Percentiles rank a stretch among this genome's conserved stretches.
These are phyloP conservation scores for Salicornia ramosissima DNA, from an alignment of 148 eudicot species.

Conservation along the genomic window DNA sequence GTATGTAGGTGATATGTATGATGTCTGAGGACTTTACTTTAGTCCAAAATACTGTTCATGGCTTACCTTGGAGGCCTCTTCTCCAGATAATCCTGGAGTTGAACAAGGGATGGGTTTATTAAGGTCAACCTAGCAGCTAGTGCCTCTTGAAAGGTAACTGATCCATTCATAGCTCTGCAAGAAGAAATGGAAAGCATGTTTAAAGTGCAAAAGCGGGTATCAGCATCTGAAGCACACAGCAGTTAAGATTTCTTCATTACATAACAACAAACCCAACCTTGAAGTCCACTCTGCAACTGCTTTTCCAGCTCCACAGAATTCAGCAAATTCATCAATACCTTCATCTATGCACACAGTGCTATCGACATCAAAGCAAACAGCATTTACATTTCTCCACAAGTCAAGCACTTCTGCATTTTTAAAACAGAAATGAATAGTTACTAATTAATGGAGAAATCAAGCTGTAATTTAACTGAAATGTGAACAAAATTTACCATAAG, in stretches of 20 bases:
- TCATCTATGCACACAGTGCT: slow-evolving; percentile 96
- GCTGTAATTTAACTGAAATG: not conserved
- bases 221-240: not conserved
- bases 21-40: not conserved
- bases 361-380: slow-evolving; percentile 95
- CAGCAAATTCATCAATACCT: slow-evolving; percentile 96
- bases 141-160: slow-evolving; percentile 78
- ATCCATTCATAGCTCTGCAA: slow-evolving; percentile 87
- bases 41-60: not conserved
- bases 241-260: not conserved
- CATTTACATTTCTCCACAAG: slow-evolving; percentile 65
- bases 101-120: slow-evolving; percentile 63
- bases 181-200: not conserved
- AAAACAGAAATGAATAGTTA: slow-evolving; percentile 10
- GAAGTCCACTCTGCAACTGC: slow-evolving; percentile 98
- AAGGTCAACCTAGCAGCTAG: slow-evolving; percentile 67
- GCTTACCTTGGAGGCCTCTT: slow-evolving; percentile 73
- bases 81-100: slow-evolving; percentile 64
- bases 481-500: not conserved
- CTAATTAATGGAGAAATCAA: not conserved
- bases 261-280: slow-evolving; percentile 38
- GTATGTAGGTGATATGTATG: not conserved
- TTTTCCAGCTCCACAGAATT: slow-evolving; percentile 93
- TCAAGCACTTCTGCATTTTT: slow-evolving; percentile 62
- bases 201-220: slow-evolving; percentile 1